Percentiles rank a stretch among this genome's conserved stretches.
Evolutionary conservation across 345 rosid species (phyloP).

Genomic region (Alliaria petiolata): DNA sequence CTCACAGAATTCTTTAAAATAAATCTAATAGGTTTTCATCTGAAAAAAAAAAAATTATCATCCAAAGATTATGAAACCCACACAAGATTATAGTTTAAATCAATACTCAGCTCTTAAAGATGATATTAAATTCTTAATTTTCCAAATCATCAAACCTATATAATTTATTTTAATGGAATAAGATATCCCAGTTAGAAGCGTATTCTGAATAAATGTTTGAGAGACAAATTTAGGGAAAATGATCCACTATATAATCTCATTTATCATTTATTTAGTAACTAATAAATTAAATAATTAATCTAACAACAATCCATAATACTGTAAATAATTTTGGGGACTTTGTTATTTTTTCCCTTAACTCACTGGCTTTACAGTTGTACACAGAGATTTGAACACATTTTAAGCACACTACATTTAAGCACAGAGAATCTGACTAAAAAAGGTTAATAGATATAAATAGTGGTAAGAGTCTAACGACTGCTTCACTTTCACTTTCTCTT

Average conservation of each 20-base stretch:
- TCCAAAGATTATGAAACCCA: not conserved
- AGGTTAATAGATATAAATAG: conserved; percentile 21
- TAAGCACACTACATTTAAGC: conserved; percentile 20
- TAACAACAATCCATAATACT: not conserved
- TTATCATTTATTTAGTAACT: not conserved
- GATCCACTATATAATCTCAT: not conserved
- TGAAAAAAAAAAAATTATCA: not conserved
- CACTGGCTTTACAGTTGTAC: conserved; percentile 18
- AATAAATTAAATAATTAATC: not conserved
- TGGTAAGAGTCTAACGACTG: not conserved
- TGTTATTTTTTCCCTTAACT: not conserved
- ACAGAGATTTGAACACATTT: conserved; percentile 22
- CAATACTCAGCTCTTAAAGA: not conserved
- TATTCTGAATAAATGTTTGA: too few species aligned
- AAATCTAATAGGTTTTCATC: not conserved
- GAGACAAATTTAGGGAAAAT: not conserved
- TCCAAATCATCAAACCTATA: not conserved
- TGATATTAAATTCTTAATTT: not conserved
- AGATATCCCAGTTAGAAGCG: too few species aligned
- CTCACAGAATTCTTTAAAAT: not conserved
- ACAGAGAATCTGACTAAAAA: conserved; percentile 5
- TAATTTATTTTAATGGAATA: not conserved
- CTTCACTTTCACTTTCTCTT: conserved; percentile 25
- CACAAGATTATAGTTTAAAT: not conserved
- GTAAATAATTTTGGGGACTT: not conserved